These are phyloP conservation scores for Luffa aegyptiaca DNA, from an alignment of 306 rosid species.

Conservation along the genomic window DNA sequence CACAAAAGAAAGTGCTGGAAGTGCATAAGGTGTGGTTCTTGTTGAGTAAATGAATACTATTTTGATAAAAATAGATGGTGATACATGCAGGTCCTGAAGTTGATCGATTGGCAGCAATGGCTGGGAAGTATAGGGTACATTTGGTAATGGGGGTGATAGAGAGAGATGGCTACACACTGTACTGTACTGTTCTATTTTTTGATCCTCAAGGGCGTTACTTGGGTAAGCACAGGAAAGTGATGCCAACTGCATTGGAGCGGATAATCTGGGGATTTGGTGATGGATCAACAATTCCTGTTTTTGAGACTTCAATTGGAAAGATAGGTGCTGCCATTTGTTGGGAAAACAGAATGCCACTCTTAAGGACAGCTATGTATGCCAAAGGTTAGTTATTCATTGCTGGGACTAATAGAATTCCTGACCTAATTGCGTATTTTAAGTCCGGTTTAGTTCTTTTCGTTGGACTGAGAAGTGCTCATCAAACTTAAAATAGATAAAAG, in stretches of 20 bases:
- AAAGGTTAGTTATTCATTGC: conserved; percentile 44
- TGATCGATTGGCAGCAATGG: conserved; percentile 87
- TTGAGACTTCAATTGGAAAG: conserved; percentile 80
- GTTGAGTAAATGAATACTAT: background rate
- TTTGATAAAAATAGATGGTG: background rate
- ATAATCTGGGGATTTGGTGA: conserved; percentile 95
- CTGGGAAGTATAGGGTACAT: conserved; percentile 70
- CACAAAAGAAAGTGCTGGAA: background rate
- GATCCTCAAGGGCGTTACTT: conserved; percentile 77
- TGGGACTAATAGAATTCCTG: background rate
- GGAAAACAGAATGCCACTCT: conserved; percentile 88
- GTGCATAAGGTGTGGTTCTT: background rate
- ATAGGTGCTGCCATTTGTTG: conserved; percentile 92
- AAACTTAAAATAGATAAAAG: background rate
- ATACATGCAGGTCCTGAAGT: conserved; percentile 73
- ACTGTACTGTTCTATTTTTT: conserved; percentile 73
- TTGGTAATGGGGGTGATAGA: conserved; percentile 91
- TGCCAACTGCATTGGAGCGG: conserved; percentile 85
- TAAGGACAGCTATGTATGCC: conserved; percentile 88
- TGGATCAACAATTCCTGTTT: conserved; percentile 89
- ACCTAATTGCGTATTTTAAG: background rate
- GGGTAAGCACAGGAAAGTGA: conserved; percentile 87
- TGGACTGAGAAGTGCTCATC: background rate
- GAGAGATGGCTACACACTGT: conserved; percentile 88
- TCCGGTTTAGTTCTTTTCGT: background rate